These are phyloP conservation scores for Yarrowia bubula DNA, from an alignment of 805 yeast genomes.

Conservation along the genomic window DNA sequence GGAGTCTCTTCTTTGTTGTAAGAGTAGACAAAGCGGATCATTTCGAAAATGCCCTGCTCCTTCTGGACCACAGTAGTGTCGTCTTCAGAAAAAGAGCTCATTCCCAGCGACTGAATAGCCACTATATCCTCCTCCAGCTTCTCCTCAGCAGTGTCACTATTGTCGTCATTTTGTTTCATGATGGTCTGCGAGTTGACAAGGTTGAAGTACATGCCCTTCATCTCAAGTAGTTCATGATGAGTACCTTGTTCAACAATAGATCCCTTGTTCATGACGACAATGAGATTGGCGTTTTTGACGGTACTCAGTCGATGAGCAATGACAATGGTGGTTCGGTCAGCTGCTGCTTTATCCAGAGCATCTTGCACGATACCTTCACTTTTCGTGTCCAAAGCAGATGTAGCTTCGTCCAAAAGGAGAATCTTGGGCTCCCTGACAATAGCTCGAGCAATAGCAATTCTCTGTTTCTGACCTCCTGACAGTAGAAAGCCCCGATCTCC, in stretches of 20 bases:
- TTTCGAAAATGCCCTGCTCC: not conserved
- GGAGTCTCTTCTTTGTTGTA: conserved; percentile 35
- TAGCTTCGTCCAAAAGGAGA: conserved; percentile 58
- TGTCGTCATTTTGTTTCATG: not conserved
- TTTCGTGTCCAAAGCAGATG: conserved; percentile 51
- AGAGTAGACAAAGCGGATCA: conserved; percentile 30
- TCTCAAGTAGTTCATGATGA: conserved; percentile 41
- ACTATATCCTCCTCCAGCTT: conserved; percentile 3
- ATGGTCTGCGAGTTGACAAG: conserved; percentile 43
- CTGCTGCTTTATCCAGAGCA: conserved; percentile 41
- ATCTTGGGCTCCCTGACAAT: conserved; percentile 56
- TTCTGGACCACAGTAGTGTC: not conserved
- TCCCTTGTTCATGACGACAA: conserved; percentile 53
- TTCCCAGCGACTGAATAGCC: not conserved
- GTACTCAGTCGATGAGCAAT: conserved; percentile 60
- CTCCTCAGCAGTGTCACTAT: not conserved
- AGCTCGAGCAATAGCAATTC: conserved; percentile 65
- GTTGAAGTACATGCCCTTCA: conserved; percentile 36
- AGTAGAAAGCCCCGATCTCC: conserved; percentile 57
- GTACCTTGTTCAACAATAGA: conserved; percentile 50
- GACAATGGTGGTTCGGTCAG: conserved; percentile 49
- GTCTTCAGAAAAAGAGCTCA: not conserved
- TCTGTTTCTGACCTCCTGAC: conserved; percentile 67
- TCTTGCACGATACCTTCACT: conserved; percentile 45
- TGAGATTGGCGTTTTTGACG: conserved; percentile 54